A percentile compares a stretch with the other conserved stretches of the same genome.
phyloP scores from a whole-genome alignment of 345 rosid species.

The Eucalyptus caleyi region DNA sequence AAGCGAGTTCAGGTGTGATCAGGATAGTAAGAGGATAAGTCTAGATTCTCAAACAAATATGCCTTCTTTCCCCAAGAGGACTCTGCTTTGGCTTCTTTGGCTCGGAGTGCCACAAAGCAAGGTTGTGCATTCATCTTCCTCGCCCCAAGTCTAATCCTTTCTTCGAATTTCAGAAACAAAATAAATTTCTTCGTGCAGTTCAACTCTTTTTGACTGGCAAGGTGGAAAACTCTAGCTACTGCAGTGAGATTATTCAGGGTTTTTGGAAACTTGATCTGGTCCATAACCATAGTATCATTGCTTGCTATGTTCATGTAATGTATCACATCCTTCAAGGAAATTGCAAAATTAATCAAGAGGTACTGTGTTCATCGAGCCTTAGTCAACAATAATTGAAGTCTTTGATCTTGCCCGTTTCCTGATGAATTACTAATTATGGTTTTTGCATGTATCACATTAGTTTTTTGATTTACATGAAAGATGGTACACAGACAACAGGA shows the following conservation, averaged over 20 bases:
- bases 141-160: constrained; percentile 23
- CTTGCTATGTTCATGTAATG: not conserved
- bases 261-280: not conserved
- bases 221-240: not conserved
- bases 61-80: constrained; percentile 91
- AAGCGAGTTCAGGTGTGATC: constrained; percentile 16
- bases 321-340: not conserved
- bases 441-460: not conserved
- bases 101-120: constrained; percentile 81
- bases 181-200: not conserved
- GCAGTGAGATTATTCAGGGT: not conserved
- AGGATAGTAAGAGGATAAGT: constrained; percentile 26
- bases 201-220: not conserved
- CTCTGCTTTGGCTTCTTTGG: constrained; percentile 84
- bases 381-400: not conserved
- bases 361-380: not conserved
- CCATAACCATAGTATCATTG: not conserved
- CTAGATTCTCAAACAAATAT: constrained; percentile 28
- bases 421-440: not conserved
- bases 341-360: not conserved
- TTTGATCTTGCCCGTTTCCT: not conserved
- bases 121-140: constrained; percentile 70
- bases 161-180: not conserved
- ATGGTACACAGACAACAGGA: not conserved
- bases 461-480: not conserved